Conservation (phyloP, 1,139 yeast species). For the Wickerhamiella pararugosa region DNA sequence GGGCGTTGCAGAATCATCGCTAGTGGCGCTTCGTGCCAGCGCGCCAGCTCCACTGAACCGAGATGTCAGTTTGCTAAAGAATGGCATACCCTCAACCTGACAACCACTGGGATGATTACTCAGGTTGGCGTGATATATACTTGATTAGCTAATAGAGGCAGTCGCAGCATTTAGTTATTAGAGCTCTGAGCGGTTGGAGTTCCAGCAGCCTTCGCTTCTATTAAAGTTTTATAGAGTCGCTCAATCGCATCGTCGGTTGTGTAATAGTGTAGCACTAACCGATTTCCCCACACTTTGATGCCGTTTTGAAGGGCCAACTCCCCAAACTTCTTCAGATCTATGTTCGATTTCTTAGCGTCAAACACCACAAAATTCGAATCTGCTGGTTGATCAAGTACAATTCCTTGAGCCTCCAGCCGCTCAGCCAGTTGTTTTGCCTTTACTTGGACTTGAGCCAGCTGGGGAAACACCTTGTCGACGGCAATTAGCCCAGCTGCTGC, state of each 20-base stretch:
- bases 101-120: too few species aligned
- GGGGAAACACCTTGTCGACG: conserved; percentile 55
- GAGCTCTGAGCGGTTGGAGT: too few species aligned
- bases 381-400: conserved; percentile 56
- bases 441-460: conserved; percentile 47
- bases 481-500: conserved; percentile 72
- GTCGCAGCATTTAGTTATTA: too few species aligned
- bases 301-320: conserved; percentile 45
- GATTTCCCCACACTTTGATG: conserved; percentile 50
- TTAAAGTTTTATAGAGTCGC: background rate
- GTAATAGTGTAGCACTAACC: conserved; percentile 81
- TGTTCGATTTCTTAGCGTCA: conserved; percentile 43
- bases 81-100: background rate
- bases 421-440: conserved; percentile 52
- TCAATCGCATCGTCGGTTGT: conserved; percentile 51
- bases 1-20: conserved; percentile 15
- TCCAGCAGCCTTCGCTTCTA: too few species aligned
- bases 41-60: conserved; percentile 12
- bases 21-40: conserved; percentile 15
- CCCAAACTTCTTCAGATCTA: conserved; percentile 43
- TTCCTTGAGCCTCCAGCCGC: conserved; percentile 34
- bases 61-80: conserved; percentile 10
- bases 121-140: too few species aligned
- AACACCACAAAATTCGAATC: conserved; percentile 79
- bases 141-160: too few species aligned